A percentile compares a stretch with the other conserved stretches of the same genome.
phyloP scores from a whole-genome alignment of 371 early-diverging fungal species.

The Chytridiales sp. region DNA sequence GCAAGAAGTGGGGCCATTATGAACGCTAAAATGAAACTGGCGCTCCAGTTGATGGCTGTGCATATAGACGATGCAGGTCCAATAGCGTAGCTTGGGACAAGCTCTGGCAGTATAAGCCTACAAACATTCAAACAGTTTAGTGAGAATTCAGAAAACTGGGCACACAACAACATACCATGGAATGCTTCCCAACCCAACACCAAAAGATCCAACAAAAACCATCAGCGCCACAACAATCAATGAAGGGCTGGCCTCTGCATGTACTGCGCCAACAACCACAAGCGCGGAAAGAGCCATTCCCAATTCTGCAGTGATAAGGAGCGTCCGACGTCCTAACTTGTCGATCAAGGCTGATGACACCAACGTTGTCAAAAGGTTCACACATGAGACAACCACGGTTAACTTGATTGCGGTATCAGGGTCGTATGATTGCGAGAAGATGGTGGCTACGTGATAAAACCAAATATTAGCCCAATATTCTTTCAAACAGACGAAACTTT shows the following conservation, averaged over 20 bases:
- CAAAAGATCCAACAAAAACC: conserved; percentile 77
- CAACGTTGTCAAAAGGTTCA: conserved; percentile 74
- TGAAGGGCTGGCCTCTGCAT: conserved; percentile 52
- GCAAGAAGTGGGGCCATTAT: conserved; percentile 27
- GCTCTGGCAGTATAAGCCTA: conserved; percentile 47
- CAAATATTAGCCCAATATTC: neutral
- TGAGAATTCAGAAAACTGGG: neutral
- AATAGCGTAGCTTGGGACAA: conserved; percentile 39
- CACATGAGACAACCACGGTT: conserved; percentile 43
- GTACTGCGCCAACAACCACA: conserved; percentile 50
- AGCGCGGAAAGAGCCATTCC: conserved; percentile 53
- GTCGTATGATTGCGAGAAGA: conserved; percentile 47
- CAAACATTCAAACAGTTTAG: neutral
- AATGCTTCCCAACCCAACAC: conserved; percentile 80
- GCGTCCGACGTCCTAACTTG: conserved; percentile 71
- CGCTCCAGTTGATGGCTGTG: conserved; percentile 43
- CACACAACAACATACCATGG: conserved; percentile 44
- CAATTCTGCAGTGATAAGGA: conserved; percentile 67
- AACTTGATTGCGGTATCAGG: conserved; percentile 47
- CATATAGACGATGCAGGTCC: conserved; percentile 37
- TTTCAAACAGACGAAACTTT: neutral
- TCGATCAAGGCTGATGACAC: conserved; percentile 77
- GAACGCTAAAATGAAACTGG: conserved; percentile 33
- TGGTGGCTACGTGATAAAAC: conserved; percentile 33
- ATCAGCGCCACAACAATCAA: conserved; percentile 67